These are phyloP conservation scores for Rhodotorula sp. DNA, from an alignment of 1,284 basidiomycete genomes.

Conservation along the genomic window DNA sequence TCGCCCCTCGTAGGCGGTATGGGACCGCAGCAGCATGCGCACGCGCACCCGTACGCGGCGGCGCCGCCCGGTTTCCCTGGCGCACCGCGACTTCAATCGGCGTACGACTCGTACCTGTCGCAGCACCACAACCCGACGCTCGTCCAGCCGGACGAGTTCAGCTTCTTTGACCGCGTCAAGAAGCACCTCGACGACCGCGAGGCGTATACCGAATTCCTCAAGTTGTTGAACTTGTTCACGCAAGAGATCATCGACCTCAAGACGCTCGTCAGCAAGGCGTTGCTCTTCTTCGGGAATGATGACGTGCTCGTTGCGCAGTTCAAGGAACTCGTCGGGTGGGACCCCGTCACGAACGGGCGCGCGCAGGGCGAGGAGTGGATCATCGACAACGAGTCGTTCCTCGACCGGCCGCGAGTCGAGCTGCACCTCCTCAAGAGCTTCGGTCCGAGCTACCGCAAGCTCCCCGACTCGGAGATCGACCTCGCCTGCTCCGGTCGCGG, in stretches of 20 bases:
- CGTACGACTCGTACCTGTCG: conserved; percentile 39
- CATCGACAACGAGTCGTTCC: conserved; percentile 54
- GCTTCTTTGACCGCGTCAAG: conserved; percentile 93
- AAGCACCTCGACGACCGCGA: conserved; percentile 78
- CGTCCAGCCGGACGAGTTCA: conserved; percentile 75
- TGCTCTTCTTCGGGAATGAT: conserved; percentile 71
- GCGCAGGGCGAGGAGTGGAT: conserved; percentile 54
- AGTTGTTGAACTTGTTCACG: conserved; percentile 89
- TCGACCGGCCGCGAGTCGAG: conserved; percentile 33
- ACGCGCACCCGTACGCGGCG: conserved; percentile 37
- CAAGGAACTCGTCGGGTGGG: conserved; percentile 78
- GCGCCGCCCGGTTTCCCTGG: conserved; percentile 34
- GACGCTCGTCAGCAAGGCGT: conserved; percentile 75
- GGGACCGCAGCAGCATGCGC: conserved; percentile 3
- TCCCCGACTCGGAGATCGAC: conserved; percentile 82
- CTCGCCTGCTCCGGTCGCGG: conserved; percentile 93
- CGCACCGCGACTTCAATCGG: conserved; percentile 37
- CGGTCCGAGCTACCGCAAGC: conserved; percentile 89
- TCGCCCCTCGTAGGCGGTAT: neutral
- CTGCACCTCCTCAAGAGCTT: conserved; percentile 36
- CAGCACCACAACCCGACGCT: conserved; percentile 47
- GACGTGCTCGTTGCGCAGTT: conserved; percentile 81
- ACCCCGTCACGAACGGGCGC: conserved; percentile 62
- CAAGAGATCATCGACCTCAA: conserved; percentile 88
- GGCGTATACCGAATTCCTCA: conserved; percentile 93